A percentile compares a stretch with the other conserved stretches of the same genome.
phyloP scores from a whole-genome alignment of 345 rosid species.

The Aurinia saxatilis region DNA sequence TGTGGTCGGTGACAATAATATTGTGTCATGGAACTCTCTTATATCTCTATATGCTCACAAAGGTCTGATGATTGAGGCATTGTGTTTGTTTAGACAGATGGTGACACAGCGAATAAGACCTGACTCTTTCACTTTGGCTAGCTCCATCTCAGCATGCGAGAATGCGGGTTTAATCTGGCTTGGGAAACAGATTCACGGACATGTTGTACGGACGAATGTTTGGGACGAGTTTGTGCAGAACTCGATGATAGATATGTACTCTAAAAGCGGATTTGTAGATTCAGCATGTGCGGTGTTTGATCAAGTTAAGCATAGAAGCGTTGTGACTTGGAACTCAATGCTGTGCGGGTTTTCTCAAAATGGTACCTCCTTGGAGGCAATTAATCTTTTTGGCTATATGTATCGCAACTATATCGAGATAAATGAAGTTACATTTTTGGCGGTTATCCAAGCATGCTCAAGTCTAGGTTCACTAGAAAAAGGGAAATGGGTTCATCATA shows the following conservation, averaged over 20 bases:
- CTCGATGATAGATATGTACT: slow-evolving; percentile 56
- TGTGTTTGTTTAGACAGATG: slow-evolving; percentile 48
- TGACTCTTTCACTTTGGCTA: slow-evolving; percentile 64
- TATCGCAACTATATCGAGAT: slow-evolving; percentile 35
- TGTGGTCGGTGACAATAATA: slow-evolving; percentile 36
- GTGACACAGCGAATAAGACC: slow-evolving; percentile 35
- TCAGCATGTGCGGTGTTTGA: slow-evolving; percentile 39
- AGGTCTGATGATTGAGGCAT: slow-evolving; percentile 47
- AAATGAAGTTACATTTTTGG: slow-evolving; percentile 51
- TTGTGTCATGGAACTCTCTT: slow-evolving; percentile 65
- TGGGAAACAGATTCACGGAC: slow-evolving; percentile 71
- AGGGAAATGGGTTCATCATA: slow-evolving; percentile 76
- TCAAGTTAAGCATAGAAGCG: slow-evolving; percentile 30
- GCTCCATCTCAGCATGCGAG: slow-evolving; percentile 64
- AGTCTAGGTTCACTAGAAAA: slow-evolving; percentile 45
- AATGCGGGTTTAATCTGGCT: slow-evolving; percentile 34
- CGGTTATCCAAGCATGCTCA: slow-evolving; percentile 65
- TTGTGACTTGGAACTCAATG: slow-evolving; percentile 63
- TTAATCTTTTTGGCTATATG: slow-evolving; percentile 57
- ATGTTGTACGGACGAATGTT: slow-evolving; percentile 31
- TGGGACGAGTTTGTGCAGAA: slow-evolving; percentile 50
- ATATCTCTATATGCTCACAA: slow-evolving; percentile 47
- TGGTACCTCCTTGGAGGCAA: slow-evolving; percentile 51
- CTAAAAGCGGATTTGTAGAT: slow-evolving; percentile 46
- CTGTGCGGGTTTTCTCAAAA: slow-evolving; percentile 52